Evolutionary conservation across 805 yeast genomes (phyloP), one percentile per base, ranked within the genome.

Genomic region (Wickerhamiella azymoides): DNA sequence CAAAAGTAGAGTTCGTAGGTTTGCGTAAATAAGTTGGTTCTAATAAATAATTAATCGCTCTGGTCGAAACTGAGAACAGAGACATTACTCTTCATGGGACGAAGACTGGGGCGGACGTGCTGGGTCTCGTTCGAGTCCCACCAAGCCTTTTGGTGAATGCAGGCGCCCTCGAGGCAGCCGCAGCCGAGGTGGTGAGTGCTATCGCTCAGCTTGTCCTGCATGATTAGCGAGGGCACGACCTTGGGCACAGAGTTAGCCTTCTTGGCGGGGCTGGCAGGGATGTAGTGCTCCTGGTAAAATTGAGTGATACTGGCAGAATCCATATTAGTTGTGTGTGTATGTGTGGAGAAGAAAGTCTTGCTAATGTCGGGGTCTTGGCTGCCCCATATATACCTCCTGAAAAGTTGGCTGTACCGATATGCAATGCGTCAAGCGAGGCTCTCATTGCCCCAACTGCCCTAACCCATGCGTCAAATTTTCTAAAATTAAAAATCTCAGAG

Each of bases 221-320:
- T 73, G 45, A 75, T 72, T 45, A 75, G 61, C 44, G 79, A 71
- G 2, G 80, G 80, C 48, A 73, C 79, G 57, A 72, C 73, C 32
- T 60, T 57, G 16, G 79, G 79, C 9, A 73, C 66, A 26, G 47
- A 41, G 24, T 55, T 54, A 10, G 57, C 49, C 16, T 39, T 26
- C 14, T 39, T 46, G 39, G 46, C 42, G 19, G 58, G 57, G 11
- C 50, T 36, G 7, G 68, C 63, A 3, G 80, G 79, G 47, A 74
- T 70, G 55, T 73, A 74, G 26, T 68, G 62, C 57, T 66, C 68
- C 40, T 65, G 66, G 41, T 69, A 50, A 43, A 64, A 59, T 40
- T 60, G 61, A 33, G 62, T 51, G 46, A 73, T 57, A 46, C 68
- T 57, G 13, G 60, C 46, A 9, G 69, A 57, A 45, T 72, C 77